These are phyloP conservation scores for Microglena sp. DNA, from an alignment of 139 green algal species.

Conservation along the genomic window DNA sequence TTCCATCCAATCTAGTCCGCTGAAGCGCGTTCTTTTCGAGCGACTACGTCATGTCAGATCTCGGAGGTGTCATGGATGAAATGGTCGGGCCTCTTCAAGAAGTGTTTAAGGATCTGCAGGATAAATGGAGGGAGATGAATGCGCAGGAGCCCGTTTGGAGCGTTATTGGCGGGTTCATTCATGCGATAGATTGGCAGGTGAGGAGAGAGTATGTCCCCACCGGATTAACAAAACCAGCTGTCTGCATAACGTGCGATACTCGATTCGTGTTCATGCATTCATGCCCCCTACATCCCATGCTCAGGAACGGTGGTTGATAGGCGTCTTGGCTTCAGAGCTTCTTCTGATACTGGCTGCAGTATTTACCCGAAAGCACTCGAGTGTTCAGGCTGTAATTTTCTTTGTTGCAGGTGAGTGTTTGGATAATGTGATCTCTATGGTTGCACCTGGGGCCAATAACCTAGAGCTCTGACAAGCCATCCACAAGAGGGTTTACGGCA, in stretches of 20 bases:
- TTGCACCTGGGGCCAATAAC: no score
- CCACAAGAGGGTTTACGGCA: no score
- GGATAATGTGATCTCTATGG: no score
- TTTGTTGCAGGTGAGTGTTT: constrained; percentile 15
- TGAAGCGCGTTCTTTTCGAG: no score
- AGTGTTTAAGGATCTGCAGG: constrained; percentile 22
- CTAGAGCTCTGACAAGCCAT: no score
- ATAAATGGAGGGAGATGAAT: constrained; percentile 23
- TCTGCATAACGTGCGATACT: no score
- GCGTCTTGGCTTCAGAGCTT: constrained; percentile 6
- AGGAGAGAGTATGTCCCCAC: neutral
- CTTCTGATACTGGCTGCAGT: constrained; percentile 11
- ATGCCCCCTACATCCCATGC: no score
- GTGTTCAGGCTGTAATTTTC: constrained; percentile 14
- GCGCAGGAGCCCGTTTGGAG: constrained; percentile 18
- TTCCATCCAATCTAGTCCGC: no score
- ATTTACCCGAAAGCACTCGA: constrained; percentile 4
- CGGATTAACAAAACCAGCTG: no score
- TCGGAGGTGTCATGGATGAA: constrained; percentile 27
- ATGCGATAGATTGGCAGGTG: constrained; percentile 32
- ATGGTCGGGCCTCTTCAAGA: constrained; percentile 21
- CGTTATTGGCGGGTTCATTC: constrained; percentile 24
- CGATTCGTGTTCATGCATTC: no score
- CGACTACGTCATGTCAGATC: no score
- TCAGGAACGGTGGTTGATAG: constrained; percentile 32